These are phyloP conservation scores for Lodderomyces orthopsilosis DNA, from an alignment of 1,139 yeast species.

Conservation along the genomic window DNA sequence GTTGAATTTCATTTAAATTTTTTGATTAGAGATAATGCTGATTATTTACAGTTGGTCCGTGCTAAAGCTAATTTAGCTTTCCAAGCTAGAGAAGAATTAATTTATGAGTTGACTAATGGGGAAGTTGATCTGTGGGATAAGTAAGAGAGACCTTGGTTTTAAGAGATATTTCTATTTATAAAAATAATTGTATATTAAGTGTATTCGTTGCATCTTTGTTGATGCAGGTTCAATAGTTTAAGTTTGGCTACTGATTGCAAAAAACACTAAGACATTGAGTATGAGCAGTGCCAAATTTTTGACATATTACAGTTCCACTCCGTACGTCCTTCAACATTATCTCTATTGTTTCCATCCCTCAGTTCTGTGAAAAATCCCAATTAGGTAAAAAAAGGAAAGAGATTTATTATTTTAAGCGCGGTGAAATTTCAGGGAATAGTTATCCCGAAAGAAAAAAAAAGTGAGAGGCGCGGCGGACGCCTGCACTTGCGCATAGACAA, in stretches of 20 bases:
- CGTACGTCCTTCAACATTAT: too few relatives aligned
- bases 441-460: not conserved
- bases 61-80: slow-evolving; percentile 81
- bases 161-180: too few relatives aligned
- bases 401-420: not conserved
- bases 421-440: not conserved
- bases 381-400: not conserved
- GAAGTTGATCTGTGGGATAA: slow-evolving; percentile 5
- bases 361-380: not conserved
- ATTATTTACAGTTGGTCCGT: slow-evolving; percentile 66
- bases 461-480: not conserved
- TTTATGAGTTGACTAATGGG: slow-evolving; percentile 13
- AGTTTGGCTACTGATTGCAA: too few relatives aligned
- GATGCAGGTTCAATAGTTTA: too few relatives aligned
- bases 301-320: too few relatives aligned
- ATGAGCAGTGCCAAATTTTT: too few relatives aligned
- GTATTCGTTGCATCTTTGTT: too few relatives aligned
- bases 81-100: slow-evolving; percentile 61
- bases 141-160: slow-evolving; percentile 5
- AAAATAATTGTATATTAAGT: too few relatives aligned
- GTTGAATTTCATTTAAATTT: slow-evolving; percentile 60
- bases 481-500: too few relatives aligned
- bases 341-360: too few relatives aligned
- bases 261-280: too few relatives aligned
- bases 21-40: slow-evolving; percentile 66